phyloP scores from a whole-genome alignment of 805 yeast genomes.

The Babjeviella inositovora region DNA sequence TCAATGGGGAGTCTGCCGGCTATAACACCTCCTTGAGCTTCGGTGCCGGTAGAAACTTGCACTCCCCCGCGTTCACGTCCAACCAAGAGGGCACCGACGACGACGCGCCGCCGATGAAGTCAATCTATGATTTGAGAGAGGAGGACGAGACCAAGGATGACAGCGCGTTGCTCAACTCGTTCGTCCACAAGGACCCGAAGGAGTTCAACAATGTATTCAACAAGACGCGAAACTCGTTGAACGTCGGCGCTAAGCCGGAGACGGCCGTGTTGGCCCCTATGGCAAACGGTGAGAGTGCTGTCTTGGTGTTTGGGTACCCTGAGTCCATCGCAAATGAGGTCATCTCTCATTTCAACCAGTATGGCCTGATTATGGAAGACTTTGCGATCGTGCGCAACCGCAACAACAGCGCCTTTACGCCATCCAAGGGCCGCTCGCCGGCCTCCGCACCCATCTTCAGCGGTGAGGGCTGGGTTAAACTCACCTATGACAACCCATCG shows the following conservation, averaged over 20 bases:
- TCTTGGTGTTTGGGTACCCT: slow-evolving; percentile 81
- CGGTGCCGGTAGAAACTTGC: too few species aligned
- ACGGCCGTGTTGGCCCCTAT: slow-evolving; percentile 8
- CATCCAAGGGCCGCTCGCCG: too few species aligned
- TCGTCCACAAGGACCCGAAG: slow-evolving; percentile 28
- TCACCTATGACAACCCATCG: slow-evolving; percentile 63
- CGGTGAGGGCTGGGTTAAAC: slow-evolving; percentile 84
- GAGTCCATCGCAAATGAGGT: slow-evolving; percentile 55
- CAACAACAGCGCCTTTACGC: not conserved
- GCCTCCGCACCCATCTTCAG: slow-evolving; percentile 54
- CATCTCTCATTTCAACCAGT: slow-evolving; percentile 58
- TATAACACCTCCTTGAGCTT: too few species aligned
- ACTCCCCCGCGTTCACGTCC: too few species aligned
- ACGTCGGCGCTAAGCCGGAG: slow-evolving; percentile 4
- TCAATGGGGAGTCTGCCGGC: slow-evolving; percentile 3
- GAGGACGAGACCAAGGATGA: slow-evolving; percentile 21
- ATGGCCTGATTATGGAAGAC: slow-evolving; percentile 69
- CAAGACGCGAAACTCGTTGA: slow-evolving; percentile 6
- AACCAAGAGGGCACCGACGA: too few species aligned
- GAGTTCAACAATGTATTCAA: slow-evolving; percentile 27
- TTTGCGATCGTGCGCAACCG: slow-evolving; percentile 22
- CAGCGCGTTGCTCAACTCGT: slow-evolving; percentile 16
- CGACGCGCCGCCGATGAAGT: slow-evolving; percentile 32
- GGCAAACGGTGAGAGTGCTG: slow-evolving; percentile 36
- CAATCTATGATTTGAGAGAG: slow-evolving; percentile 30